Base-by-base conservation (phyloP, 306 rosid species). In the Acacia crassicarpa region DNA sequence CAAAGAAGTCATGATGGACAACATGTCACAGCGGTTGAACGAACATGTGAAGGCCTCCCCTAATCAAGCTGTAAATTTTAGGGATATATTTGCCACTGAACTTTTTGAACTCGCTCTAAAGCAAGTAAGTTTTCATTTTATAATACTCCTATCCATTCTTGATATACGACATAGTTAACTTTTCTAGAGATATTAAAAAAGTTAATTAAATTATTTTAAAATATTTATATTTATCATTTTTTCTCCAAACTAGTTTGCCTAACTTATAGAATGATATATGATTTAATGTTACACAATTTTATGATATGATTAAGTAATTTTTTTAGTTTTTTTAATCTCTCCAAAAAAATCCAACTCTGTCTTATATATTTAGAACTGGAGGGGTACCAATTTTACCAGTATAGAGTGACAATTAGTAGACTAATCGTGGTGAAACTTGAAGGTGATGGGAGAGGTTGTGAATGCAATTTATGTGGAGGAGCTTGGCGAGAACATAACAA, bases 101-200 rank as follows among this genome's bases (percentile, higher is more conserved):
- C 97, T 95, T 59, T 95, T 93, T 73, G 89, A 88, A 71, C 48
- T 93, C 27, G 85, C 99, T 5, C 38, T 95, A 82, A 93, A 92
- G 87, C 92, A 89, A 71, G 99, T 95, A 81, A 89, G 92, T 80
- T 67, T 45, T 44, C 20, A 65, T 56, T 54, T 51, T 17, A 77
- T 17, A 4, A 7, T 9, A 38, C 13, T 38, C 35, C 35, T n/a
- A n/a, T n/a, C n/a, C n/a, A n/a, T n/a, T 4, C 35, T 32, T 0
- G 35, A 32, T 32, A 32, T 32, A 32, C 2, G 35, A 30, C 32
- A 30, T 1, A 2, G 2, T 30, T 30, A 1, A 30, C 32, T 30
- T 30, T 30, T 30, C 32, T 30, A 2, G 2, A 30, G 32, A 30
- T 2, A 30, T 30, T 30, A 30, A 2, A 1, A 30, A 30, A 30